Evolutionary conservation across 306 rosid genomes (phyloP).

Genomic region (Lathyrus aphaca): DNA sequence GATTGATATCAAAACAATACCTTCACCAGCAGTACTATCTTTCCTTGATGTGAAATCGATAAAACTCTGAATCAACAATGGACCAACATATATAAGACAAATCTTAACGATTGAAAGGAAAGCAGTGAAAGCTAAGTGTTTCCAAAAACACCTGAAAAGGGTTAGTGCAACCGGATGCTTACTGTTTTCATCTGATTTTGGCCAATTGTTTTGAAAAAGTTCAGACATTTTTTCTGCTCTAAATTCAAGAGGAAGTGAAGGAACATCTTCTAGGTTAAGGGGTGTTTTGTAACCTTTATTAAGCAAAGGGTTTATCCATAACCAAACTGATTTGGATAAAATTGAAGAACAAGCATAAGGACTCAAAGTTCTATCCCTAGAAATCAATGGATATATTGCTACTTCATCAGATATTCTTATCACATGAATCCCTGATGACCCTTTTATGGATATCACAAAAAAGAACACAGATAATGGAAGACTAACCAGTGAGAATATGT

Average conservation of each 20-base stretch:
- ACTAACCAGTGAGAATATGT: conserved; percentile 44
- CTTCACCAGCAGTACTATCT: conserved; percentile 60
- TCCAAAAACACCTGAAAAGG: conserved; percentile 75
- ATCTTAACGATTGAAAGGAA: conserved; percentile 60
- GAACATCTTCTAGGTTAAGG: conserved; percentile 48
- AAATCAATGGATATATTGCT: conserved; percentile 24
- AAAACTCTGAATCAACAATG: conserved; percentile 67
- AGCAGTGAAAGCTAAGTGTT: conserved; percentile 64
- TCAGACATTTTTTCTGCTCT: conserved; percentile 54
- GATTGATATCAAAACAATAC: conserved; percentile 57
- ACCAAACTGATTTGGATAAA: conserved; percentile 42
- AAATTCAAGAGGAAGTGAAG: conserved; percentile 41
- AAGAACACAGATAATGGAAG: conserved; percentile 41
- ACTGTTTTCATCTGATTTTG: conserved; percentile 65
- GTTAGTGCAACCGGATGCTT: conserved; percentile 67
- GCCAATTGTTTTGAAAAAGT: conserved; percentile 70
- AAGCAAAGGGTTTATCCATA: conserved; percentile 53
- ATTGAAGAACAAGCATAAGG: conserved; percentile 44
- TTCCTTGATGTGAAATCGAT: conserved; percentile 65
- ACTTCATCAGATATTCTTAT: conserved; percentile 35
- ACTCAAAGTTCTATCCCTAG: conserved; percentile 37
- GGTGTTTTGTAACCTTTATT: conserved; percentile 44
- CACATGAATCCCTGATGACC: conserved; percentile 47
- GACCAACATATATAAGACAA: conserved; percentile 69
- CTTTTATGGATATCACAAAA: conserved; percentile 26